A percentile compares a stretch with the other conserved stretches of the same genome.
phyloP scores from a whole-genome alignment of 1,139 yeast species.

The Chernovozyma aurita region DNA sequence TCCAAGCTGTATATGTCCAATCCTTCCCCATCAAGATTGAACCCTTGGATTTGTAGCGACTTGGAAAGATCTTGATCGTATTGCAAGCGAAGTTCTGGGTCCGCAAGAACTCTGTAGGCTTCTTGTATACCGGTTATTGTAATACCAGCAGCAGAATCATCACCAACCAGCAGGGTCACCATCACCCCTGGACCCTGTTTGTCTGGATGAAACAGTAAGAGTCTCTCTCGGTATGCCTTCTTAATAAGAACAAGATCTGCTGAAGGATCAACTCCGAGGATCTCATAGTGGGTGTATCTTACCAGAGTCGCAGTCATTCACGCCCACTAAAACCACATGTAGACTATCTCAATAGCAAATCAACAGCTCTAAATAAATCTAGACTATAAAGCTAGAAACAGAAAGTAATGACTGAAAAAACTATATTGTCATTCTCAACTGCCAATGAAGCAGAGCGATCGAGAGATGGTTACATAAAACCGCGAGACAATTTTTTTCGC shows the following conservation, averaged over 20 bases:
- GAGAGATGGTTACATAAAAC: too few relatives aligned
- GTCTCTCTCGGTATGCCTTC: constrained; percentile 53
- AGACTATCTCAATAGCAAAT: background rate
- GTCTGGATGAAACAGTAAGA: constrained; percentile 76
- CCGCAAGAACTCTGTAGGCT: constrained; percentile 56
- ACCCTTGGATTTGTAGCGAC: constrained; percentile 42
- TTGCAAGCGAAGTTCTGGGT: constrained; percentile 29
- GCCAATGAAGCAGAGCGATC: too few relatives aligned
- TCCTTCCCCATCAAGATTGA: constrained; percentile 56
- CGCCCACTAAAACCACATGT: background rate
- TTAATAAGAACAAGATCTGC: constrained; percentile 42
- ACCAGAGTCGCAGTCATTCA: constrained; percentile 1
- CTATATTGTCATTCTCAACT: too few relatives aligned
- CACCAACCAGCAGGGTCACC: too few relatives aligned
- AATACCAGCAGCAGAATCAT: background rate
- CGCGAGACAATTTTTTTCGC: too few relatives aligned
- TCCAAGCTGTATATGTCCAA: constrained; percentile 62
- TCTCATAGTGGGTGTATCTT: constrained; percentile 37
- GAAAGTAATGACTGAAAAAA: too few relatives aligned
- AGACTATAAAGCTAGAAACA: too few relatives aligned
- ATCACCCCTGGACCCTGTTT: constrained; percentile 31
- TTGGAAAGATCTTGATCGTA: constrained; percentile 47
- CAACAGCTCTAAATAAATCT: too few relatives aligned
- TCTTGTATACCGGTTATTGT: constrained; percentile 40
- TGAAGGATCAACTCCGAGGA: constrained; percentile 43